Conservation (phyloP, 441 rosid genomes). For the Euphorbia schlechtendalii region DNA sequence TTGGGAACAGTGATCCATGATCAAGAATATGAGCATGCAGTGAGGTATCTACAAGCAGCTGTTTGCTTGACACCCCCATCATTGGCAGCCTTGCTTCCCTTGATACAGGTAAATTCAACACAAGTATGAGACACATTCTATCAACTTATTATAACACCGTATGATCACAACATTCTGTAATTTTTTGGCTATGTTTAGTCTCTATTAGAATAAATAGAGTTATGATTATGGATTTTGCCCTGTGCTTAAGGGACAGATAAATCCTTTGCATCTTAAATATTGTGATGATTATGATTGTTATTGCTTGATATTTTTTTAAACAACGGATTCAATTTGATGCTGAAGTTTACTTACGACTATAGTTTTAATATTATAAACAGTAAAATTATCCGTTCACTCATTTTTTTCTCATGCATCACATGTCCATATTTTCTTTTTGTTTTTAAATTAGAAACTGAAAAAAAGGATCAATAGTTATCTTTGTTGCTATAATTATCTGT, state of each 20-base stretch:
- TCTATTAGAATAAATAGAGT: neutral
- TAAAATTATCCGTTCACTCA: neutral
- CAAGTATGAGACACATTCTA: neutral
- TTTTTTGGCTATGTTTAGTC: neutral
- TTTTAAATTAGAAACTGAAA: too few relatives aligned
- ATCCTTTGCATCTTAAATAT: too few relatives aligned
- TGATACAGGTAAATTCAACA: constrained; percentile 52
- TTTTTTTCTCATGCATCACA: neutral
- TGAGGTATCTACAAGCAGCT: constrained; percentile 50
- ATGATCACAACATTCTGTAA: neutral
- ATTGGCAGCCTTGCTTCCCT: constrained; percentile 60
- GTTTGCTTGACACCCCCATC: constrained; percentile 33
- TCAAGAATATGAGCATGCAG: constrained; percentile 48
- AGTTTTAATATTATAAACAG: too few relatives aligned
- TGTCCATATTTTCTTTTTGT: too few relatives aligned
- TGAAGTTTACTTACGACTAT: too few relatives aligned
- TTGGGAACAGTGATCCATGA: constrained; percentile 30
- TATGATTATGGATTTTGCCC: too few relatives aligned
- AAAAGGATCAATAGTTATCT: too few relatives aligned
- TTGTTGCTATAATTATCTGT: too few relatives aligned
- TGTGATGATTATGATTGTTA: too few relatives aligned
- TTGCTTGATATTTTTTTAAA: too few relatives aligned
- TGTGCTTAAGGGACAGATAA: too few relatives aligned
- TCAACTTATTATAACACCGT: neutral
- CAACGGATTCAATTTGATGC: neutral